These are phyloP conservation scores for Penicillium sp. DNA, from an alignment of 2,329 filamentous ascomycete species.

Conservation along the genomic window DNA sequence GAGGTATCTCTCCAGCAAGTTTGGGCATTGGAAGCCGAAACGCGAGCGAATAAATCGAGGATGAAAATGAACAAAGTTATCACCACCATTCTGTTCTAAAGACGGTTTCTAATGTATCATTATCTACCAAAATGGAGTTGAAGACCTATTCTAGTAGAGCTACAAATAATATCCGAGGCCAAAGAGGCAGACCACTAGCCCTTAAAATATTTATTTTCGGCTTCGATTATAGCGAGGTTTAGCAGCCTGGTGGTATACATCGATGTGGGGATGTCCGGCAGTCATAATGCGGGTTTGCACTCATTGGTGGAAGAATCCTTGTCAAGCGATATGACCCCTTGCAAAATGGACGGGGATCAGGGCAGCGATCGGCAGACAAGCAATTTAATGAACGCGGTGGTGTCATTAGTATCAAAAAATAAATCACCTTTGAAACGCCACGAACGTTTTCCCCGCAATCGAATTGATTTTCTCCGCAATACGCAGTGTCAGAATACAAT, in stretches of 20 bases:
- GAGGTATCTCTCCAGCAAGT: conserved; percentile 60
- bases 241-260: neutral
- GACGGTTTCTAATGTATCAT: neutral
- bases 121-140: neutral
- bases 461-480: conserved; percentile 10
- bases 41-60: conserved; percentile 17
- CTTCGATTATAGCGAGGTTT: conserved; percentile 13
- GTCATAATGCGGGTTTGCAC: neutral
- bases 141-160: neutral
- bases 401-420: neutral
- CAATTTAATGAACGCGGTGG: conserved; percentile 7
- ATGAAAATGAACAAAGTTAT: conserved; percentile 13
- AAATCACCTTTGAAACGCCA: neutral
- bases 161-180: conserved; percentile 9
- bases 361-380: conserved; percentile 19
- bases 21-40: conserved; percentile 18
- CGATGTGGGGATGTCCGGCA: neutral
- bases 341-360: conserved; percentile 1
- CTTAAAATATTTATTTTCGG: conserved; percentile 7
- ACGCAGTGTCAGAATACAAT: no score
- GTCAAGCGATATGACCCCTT: neutral
- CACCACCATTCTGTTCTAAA: conserved; percentile 14
- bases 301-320: conserved; percentile 22
- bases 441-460: conserved; percentile 11
- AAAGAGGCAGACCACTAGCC: neutral